Evolutionary conservation across 2,329 filamentous ascomycete species (phyloP).

Genomic region (Diaporthe capsici): DNA sequence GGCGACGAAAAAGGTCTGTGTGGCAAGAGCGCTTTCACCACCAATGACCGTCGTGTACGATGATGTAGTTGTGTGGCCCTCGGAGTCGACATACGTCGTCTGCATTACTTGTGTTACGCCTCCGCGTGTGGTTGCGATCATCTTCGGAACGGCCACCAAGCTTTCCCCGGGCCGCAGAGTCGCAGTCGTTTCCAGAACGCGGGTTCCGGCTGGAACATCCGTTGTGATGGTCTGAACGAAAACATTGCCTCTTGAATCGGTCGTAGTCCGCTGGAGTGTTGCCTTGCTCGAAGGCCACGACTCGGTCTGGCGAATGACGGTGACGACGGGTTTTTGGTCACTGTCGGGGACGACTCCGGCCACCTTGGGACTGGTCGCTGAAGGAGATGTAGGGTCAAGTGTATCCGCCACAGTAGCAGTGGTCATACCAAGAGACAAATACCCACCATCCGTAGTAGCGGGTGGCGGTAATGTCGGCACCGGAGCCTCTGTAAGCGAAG

Average conservation of each 20-base stretch:
- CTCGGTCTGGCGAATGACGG: constrained; percentile 14
- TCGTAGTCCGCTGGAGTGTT: not conserved
- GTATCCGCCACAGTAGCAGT: not conserved
- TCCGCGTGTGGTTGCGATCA: not conserved
- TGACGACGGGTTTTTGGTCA: not conserved
- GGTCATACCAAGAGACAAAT: not conserved
- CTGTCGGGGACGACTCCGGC: not conserved
- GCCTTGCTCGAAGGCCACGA: not conserved
- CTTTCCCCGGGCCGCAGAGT: not conserved
- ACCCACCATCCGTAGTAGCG: not conserved
- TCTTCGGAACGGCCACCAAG: not conserved
- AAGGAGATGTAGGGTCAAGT: not conserved
- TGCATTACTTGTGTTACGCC: not conserved
- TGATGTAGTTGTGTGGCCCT: not conserved
- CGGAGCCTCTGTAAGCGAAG: not conserved
- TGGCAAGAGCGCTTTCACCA: not conserved
- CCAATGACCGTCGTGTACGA: constrained; percentile 8
- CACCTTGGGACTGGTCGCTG: not conserved
- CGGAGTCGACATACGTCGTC: not conserved
- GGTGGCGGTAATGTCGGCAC: not conserved
- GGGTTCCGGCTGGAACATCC: not conserved
- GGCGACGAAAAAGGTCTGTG: not conserved
- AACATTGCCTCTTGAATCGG: not conserved
- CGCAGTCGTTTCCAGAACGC: not conserved
- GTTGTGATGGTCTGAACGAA: not conserved